Evolutionary conservation across 2,329 filamentous ascomycete genomes (phyloP).

Genomic region (Alternaria postmessia): DNA sequence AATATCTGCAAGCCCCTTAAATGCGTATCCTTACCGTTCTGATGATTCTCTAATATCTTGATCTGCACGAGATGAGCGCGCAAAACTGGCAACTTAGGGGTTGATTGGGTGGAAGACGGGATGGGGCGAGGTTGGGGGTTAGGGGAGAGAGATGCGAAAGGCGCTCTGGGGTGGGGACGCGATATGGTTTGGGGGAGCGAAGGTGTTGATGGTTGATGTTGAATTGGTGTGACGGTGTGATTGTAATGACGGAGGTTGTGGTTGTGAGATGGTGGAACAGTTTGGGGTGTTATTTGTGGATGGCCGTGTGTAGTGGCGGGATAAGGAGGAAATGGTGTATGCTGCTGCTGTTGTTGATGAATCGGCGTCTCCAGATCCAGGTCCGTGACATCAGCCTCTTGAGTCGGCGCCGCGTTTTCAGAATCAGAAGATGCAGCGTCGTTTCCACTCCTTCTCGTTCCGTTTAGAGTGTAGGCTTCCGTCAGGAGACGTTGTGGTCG

Average conservation of each 20-base stretch:
- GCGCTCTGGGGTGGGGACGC: conserved; percentile 23
- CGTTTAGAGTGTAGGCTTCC: background rate
- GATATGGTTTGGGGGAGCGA: conserved; percentile 19
- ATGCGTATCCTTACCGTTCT: conserved; percentile 99
- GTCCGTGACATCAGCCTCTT: background rate
- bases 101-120: conserved; percentile 36
- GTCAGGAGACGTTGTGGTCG: conserved; percentile 4
- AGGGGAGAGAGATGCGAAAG: conserved; percentile 31
- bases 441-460: background rate
- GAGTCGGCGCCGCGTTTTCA: conserved; percentile 25
- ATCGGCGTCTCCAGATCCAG: conserved; percentile 14
- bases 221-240: background rate
- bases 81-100: conserved; percentile 74
- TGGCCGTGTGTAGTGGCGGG: conserved; percentile 1
- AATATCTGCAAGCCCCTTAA: conserved; percentile 91
- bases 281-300: conserved; percentile 5
- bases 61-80: conserved; percentile 91
- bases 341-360: conserved; percentile 10
- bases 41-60: conserved; percentile 92
- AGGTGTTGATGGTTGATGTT: conserved; percentile 8
- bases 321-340: background rate
- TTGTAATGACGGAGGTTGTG: conserved; percentile 1
- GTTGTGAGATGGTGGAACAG: background rate
- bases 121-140: conserved; percentile 9
- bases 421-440: conserved; percentile 25